Conservation (phyloP, 805 yeast genomes). For the Danielozyma ontarioensis region DNA sequence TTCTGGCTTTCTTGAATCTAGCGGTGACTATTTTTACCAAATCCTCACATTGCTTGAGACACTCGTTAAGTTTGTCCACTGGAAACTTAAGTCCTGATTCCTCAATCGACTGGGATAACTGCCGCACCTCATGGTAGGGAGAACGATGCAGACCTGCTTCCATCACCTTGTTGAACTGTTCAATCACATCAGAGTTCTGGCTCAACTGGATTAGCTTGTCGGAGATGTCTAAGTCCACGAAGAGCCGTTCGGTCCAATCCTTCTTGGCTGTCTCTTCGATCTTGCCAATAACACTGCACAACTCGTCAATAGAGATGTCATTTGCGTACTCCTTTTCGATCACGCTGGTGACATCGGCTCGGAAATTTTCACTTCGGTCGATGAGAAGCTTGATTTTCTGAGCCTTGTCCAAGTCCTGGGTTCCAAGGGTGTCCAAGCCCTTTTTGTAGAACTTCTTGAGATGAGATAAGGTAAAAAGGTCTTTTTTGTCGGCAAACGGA, state of each 20-base stretch:
- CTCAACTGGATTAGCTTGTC: constrained; percentile 20
- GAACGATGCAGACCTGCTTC: constrained; percentile 3
- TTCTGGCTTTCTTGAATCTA: constrained; percentile 7
- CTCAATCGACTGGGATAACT: constrained; percentile 14
- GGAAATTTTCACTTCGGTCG: constrained; percentile 19
- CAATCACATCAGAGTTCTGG: constrained; percentile 13
- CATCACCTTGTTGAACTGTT: constrained; percentile 7
- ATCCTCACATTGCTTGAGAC: constrained; percentile 13
- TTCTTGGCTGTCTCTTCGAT: constrained; percentile 20
- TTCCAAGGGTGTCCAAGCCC: constrained; percentile 24
- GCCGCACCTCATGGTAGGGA: constrained; percentile 18
- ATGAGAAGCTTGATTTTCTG: constrained; percentile 18
- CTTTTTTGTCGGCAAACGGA: constrained; percentile 33
- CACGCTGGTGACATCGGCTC: constrained; percentile 12
- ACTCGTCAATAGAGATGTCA: constrained; percentile 16
- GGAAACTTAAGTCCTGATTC: constrained; percentile 18
- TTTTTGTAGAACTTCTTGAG: constrained; percentile 20
- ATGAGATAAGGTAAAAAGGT: constrained; percentile 26
- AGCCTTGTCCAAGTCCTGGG: constrained; percentile 28
- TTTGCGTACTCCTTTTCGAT: constrained; percentile 14
- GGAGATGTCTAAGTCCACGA: constrained; percentile 17
- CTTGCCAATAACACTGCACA: constrained; percentile 18
- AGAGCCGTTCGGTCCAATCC: constrained; percentile 19
- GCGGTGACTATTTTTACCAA: constrained; percentile 18
- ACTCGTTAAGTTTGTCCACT: constrained; percentile 6